Evolutionary conservation across 805 yeast species (phyloP), one percentile per base, ranked within the genome.

Genomic region (Candida nemodendra): DNA sequence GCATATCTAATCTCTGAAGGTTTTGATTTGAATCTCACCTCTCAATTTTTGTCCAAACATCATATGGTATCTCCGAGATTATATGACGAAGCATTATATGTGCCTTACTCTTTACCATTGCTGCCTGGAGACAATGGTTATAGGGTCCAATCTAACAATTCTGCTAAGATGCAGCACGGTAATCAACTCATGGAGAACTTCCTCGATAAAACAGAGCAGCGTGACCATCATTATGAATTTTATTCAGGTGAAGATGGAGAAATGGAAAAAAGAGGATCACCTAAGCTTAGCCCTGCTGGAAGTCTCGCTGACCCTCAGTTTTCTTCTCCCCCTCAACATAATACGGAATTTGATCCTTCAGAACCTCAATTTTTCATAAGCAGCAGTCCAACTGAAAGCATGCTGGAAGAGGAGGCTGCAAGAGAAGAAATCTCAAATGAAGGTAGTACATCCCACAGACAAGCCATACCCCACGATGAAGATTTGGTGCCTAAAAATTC

Each of bases 21-120:
- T 22, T 81, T 88, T 53, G 73, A 85, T 51, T 62, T 93, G 36
- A 69, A 70, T 22, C 66, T 74, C 5, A 77, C 88, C 2, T 71
- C 83, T 1, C 69, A 72, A 30, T 91, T 87, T 50, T 64, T 93
- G 19, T 66, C 73, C 27, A 66, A 74, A 6, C 70, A 80, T 30
- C 99, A 91, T 61, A 81, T 82, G 51, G 95, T 90, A 1, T 76
- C 85, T 5, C 95, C 96, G 1, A 68, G 97, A 44, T 58, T 84
- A 21, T 91, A 91, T 53, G 96, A 91, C 61, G 97, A 91, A 51
- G 95, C 88, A n/a, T 64, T 93, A 17, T 91, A 90, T 54, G 91
- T 85, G 6, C 95, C 95, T 1, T 91, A 90, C 54, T 75, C 88
- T 19, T 66, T 91, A 27, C 99, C 98, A 0, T 67, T 90, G 18